These are phyloP conservation scores for Ogataea pilisensis DNA, from an alignment of 805 yeast genomes.

Conservation along the genomic window DNA sequence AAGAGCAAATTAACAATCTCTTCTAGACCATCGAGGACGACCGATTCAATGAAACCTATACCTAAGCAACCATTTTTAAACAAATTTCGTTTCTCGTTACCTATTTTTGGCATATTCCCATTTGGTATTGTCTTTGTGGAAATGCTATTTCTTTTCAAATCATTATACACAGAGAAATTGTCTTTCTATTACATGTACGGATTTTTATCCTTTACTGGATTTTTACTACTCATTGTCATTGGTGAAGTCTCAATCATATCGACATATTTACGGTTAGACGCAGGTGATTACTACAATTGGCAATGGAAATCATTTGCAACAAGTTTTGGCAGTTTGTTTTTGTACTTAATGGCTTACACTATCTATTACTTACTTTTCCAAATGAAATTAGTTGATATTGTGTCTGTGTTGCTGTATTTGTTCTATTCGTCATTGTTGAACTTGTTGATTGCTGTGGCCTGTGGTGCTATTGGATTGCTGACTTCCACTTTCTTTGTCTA, in stretches of 20 bases:
- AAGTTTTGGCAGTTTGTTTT: conserved; percentile 64
- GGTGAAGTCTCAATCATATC: conserved; percentile 70
- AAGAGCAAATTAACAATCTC: conserved; percentile 6
- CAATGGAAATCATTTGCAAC: conserved; percentile 77
- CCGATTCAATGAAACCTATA: conserved; percentile 16
- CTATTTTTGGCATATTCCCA: conserved; percentile 68
- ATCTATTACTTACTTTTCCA: conserved; percentile 58
- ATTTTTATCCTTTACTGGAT: conserved; percentile 58
- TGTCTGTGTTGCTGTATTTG: conserved; percentile 64
- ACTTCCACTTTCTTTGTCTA: conserved; percentile 65
- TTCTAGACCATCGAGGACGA: conserved; percentile 6
- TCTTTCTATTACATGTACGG: conserved; percentile 80
- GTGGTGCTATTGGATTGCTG: conserved; percentile 71
- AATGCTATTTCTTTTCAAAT: conserved; percentile 63
- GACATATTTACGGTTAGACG: conserved; percentile 53
- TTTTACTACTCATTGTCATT: conserved; percentile 57
- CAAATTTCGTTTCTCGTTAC: conserved; percentile 30
- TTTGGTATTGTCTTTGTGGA: conserved; percentile 81
- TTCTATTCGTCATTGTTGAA: conserved; percentile 67
- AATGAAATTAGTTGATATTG: conserved; percentile 60
- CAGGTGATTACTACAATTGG: conserved; percentile 60
- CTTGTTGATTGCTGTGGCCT: conserved; percentile 57
- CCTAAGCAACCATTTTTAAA: conserved; percentile 37
- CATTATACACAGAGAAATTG: conserved; percentile 76
- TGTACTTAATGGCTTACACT: conserved; percentile 66